Conservation (phyloP, 1,139 yeast genomes). For the Saccharomycopsis hybrid region DNA sequence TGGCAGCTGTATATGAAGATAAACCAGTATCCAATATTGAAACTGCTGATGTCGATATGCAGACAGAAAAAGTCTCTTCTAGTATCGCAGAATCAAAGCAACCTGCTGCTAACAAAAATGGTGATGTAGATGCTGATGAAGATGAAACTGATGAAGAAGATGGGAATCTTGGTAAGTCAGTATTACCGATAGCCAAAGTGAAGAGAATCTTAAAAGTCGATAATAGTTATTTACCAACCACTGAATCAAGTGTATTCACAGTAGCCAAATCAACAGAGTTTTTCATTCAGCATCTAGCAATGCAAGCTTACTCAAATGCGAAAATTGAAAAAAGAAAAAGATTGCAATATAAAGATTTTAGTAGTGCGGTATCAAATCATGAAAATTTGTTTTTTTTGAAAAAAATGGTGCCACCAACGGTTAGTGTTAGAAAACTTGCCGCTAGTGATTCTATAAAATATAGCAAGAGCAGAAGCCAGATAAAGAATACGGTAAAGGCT, state of each 20-base stretch:
- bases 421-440: conserved; percentile 46
- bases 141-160: conserved; percentile 1
- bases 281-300: conserved; percentile 73
- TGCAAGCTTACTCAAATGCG: conserved; percentile 69
- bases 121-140: background rate
- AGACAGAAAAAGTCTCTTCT: too few species aligned
- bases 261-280: conserved; percentile 84
- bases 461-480: conserved; percentile 5
- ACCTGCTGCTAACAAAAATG: too few species aligned
- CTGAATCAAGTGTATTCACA: conserved; percentile 75
- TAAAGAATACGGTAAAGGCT: background rate
- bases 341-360: conserved; percentile 66
- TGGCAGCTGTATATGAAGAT: too few species aligned
- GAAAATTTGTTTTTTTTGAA: conserved; percentile 63
- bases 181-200: conserved; percentile 71
- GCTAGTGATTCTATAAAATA: conserved; percentile 40
- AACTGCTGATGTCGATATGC: too few species aligned
- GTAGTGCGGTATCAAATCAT: conserved; percentile 59
- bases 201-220: conserved; percentile 82
- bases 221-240: conserved; percentile 70
- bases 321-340: conserved; percentile 66
- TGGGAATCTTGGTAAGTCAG: conserved; percentile 17
- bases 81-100: too few species aligned
- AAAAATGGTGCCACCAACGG: conserved; percentile 63
- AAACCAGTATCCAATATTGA: too few species aligned